phyloP scores from a whole-genome alignment of 2,329 filamentous ascomycete genomes.

The Hypoxylon sp. region DNA sequence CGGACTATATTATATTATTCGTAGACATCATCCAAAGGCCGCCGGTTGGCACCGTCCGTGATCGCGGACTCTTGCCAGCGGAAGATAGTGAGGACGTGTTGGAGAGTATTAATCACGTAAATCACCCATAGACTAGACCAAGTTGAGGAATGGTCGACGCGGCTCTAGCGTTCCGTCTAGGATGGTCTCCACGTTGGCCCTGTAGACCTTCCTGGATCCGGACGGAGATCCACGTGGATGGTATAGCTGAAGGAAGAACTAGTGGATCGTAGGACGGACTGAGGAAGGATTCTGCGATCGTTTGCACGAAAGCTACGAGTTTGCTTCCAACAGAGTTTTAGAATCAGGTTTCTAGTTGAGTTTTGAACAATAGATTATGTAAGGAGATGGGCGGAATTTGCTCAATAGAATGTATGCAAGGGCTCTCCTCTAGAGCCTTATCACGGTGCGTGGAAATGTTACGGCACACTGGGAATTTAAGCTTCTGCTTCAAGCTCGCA shows the following conservation, averaged over 20 bases:
- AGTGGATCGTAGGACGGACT: conserved; percentile 27
- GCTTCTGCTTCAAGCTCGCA: conserved; percentile 2
- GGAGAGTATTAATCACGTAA: neutral
- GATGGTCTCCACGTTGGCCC: conserved; percentile 26
- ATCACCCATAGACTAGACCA: conserved; percentile 16
- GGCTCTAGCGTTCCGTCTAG: conserved; percentile 21
- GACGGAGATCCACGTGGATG: conserved; percentile 34
- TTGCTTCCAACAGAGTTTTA: conserved; percentile 17
- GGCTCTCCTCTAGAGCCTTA: conserved; percentile 11
- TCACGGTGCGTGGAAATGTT: conserved; percentile 14
- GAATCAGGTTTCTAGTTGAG: neutral
- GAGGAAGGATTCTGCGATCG: conserved; percentile 53
- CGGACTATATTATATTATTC: neutral
- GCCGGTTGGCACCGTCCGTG: conserved; percentile 3
- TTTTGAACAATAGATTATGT: neutral
- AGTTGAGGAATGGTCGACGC: conserved; percentile 27
- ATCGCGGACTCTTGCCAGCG: conserved; percentile 39
- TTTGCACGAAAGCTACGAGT: conserved; percentile 12
- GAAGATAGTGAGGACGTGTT: conserved; percentile 10
- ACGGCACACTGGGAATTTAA: conserved; percentile 11
- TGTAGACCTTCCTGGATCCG: conserved; percentile 33
- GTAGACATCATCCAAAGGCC: neutral
- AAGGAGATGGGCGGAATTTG: conserved; percentile 1
- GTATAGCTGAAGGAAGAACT: conserved; percentile 35
- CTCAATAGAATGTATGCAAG: neutral